Percentiles rank a stretch among this genome's conserved stretches.
phyloP scores from a whole-genome alignment of 345 rosid genomes.

The Aethionema arabicum region DNA sequence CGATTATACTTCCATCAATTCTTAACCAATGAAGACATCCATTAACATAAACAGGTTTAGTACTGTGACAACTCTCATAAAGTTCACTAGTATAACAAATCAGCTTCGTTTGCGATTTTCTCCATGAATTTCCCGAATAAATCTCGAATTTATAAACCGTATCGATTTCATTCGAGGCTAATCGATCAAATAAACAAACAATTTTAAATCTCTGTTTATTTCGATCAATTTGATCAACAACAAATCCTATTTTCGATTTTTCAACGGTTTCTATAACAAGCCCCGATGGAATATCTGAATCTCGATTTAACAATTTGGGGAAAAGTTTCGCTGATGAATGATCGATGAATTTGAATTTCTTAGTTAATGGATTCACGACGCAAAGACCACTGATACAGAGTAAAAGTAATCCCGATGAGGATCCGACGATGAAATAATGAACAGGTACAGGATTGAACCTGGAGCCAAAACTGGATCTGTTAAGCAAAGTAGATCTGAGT shows the following conservation, averaged over 20 bases:
- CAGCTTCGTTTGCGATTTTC: slow-evolving; percentile 1
- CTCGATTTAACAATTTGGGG: neutral
- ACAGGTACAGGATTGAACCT: too few species aligned
- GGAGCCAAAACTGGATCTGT: neutral
- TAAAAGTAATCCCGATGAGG: neutral
- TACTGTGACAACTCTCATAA: neutral
- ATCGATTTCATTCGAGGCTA: too few species aligned
- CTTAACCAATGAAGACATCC: slow-evolving; percentile 26
- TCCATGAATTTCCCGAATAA: neutral
- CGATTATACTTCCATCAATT: slow-evolving; percentile 7
- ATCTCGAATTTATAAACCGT: slow-evolving; percentile 4
- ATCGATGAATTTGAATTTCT: neutral
- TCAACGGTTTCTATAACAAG: too few species aligned
- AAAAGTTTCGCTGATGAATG: neutral
- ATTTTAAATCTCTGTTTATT: slow-evolving; percentile 6
- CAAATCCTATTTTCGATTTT: neutral
- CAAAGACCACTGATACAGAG: neutral
- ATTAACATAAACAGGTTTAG: slow-evolving; percentile 15
- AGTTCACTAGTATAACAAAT: slow-evolving; percentile 4
- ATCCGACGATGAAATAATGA: neutral
- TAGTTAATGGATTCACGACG: slow-evolving; percentile 24
- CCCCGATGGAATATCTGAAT: too few species aligned
- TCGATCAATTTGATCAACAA: slow-evolving; percentile 15
- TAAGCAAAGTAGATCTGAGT: neutral
- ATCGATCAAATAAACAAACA: neutral